Evolutionary conservation across 2,329 filamentous ascomycete species (phyloP), one percentile per base, ranked within the genome.

Genomic region (Ceratocystis diversiconidia): DNA sequence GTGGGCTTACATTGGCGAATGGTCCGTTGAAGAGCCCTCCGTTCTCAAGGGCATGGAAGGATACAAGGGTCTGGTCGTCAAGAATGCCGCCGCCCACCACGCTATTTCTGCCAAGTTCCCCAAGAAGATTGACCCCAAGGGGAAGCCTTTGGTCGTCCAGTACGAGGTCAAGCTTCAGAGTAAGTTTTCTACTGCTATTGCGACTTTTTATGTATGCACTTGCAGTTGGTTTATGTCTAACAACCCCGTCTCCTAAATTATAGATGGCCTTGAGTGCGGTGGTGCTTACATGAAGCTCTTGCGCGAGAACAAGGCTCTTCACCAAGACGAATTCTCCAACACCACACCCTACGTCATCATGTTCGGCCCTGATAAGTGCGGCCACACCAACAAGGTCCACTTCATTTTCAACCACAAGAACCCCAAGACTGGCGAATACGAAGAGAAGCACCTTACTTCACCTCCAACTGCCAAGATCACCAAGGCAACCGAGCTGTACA

Each of bases 371-470:
- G 94, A 99, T 82, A 97, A 97, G 87, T 99, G 94, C 77, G 94
- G 94, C 77, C 85, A 90, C 76, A 97, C 90, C 78, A 99, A 99
- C 87, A 97, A 97, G 88, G 89, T 95, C 64, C 83, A 85, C 78
- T 96, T 99, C 81, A 99, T 99, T 78, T 95, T 99, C 86, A 94
- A 95, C 79, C 94, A 99, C 88, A 99, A 97, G 89, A 99, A 97
- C 85, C 94, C 94, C 75, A 96, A 96, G 89, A 96, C 91, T 60
- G 92, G 92, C 80, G 90, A 96, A 79, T 99, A 99, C 74, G 92
- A 99, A 84, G 94, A 99, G 89, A 99, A 99, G 87, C 94, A 99
- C 79, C 84, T 99, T 70, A 85, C 84, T 75, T 83, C 83, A 72
- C 87, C 92, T 70, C 92, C 94, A 68, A 82, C 87, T 67, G 92